Evolutionary conservation across 768 basidiomycete species (phyloP).

Genomic region (Lactifluus echinatus): DNA sequence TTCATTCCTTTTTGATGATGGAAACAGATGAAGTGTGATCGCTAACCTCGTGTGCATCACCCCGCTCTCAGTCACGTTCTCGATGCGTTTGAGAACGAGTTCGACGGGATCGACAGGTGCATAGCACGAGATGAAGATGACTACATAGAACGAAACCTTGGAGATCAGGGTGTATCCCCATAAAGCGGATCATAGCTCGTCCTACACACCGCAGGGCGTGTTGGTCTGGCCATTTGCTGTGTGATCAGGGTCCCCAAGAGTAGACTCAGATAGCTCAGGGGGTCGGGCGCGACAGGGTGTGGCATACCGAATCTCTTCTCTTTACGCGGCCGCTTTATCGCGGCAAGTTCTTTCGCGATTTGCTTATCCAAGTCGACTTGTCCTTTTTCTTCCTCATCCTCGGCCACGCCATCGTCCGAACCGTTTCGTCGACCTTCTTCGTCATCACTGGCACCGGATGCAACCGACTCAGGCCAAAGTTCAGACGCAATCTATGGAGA

Average conservation of each 20-base stretch:
- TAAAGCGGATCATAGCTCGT: neutral
- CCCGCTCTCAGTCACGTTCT: slow-evolving; percentile 54
- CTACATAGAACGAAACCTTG: slow-evolving; percentile 34
- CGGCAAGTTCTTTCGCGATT: slow-evolving; percentile 61
- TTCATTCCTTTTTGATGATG: too few species aligned
- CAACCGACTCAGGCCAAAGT: slow-evolving; percentile 48
- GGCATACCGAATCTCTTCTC: slow-evolving; percentile 58
- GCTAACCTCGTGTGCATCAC: slow-evolving; percentile 58
- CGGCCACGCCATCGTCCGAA: slow-evolving; percentile 26
- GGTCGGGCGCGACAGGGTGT: neutral
- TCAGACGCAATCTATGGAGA: slow-evolving; percentile 51
- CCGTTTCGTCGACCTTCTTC: slow-evolving; percentile 19
- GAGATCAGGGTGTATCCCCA: slow-evolving; percentile 4
- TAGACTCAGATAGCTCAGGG: neutral
- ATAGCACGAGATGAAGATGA: slow-evolving; percentile 74
- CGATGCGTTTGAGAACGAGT: slow-evolving; percentile 54
- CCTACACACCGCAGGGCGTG: slow-evolving; percentile 59
- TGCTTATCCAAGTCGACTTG: slow-evolving; percentile 53
- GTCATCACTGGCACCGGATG: slow-evolving; percentile 4
- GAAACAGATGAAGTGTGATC: too few species aligned
- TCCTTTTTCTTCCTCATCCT: too few species aligned
- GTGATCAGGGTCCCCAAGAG: neutral
- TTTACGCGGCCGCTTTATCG: slow-evolving; percentile 56
- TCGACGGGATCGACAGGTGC: slow-evolving; percentile 69
- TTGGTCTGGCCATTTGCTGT: slow-evolving; percentile 74